phyloP scores from a whole-genome alignment of 306 rosid genomes.

The Trifolium fragiferum region DNA sequence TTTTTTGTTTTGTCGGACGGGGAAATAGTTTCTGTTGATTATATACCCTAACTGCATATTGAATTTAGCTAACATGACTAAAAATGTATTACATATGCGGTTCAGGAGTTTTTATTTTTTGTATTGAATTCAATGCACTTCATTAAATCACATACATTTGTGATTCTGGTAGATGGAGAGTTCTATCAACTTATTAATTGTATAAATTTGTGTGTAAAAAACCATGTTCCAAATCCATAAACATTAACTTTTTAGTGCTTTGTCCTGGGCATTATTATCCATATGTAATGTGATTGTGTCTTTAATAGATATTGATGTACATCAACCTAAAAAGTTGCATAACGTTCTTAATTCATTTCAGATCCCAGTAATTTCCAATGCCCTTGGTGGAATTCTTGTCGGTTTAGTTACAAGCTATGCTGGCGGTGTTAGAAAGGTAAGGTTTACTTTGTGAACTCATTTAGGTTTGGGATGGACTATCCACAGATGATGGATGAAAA shows the following conservation, averaged over 20 bases:
- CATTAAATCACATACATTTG: not conserved
- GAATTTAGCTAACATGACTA: not conserved
- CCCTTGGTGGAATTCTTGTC: conserved; percentile 97
- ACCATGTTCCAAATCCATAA: conserved; percentile 18
- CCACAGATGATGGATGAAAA: conserved; percentile 16
- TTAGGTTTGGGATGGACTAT: conserved; percentile 15
- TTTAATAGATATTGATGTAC: conserved; percentile 27
- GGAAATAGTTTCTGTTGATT: conserved; percentile 26
- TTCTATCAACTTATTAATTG: conserved; percentile 22
- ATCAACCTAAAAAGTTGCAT: conserved; percentile 26
- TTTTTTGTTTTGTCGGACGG: not conserved
- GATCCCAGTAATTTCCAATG: conserved; percentile 84
- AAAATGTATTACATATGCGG: conserved; percentile 26
- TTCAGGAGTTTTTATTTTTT: conserved; percentile 4
- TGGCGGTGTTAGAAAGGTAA: conserved; percentile 97
- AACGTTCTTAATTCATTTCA: conserved; percentile 48
- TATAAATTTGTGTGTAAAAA: not conserved
- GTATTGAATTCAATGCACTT: not conserved
- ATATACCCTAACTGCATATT: not conserved
- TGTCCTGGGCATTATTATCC: conserved; percentile 26
- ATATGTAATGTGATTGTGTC: conserved; percentile 13
- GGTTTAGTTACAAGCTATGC: conserved; percentile 89
- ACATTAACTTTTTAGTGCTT: conserved; percentile 8
- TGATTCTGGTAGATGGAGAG: conserved; percentile 12
- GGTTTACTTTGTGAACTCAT: conserved; percentile 39